phyloP scores from a whole-genome alignment of 2,329 filamentous ascomycete genomes.

The Berkeleyomyces basicola region DNA sequence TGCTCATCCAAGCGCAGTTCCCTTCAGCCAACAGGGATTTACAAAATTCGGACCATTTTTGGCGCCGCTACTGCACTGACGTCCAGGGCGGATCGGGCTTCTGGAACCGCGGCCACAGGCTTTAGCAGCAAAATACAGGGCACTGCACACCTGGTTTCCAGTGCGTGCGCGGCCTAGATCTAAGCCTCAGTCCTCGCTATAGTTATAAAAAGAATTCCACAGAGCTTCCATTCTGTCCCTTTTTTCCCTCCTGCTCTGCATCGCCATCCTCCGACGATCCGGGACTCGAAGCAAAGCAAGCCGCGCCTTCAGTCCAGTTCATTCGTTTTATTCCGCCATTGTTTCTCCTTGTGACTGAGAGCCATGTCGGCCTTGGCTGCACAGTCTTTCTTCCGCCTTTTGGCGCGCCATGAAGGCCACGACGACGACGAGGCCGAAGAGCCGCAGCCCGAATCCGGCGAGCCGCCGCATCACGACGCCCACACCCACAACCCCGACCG shows the following conservation, averaged over 20 bases:
- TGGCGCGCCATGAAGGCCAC: constrained; percentile 11
- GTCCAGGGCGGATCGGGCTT: neutral
- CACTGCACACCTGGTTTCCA: neutral
- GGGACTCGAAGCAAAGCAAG: neutral
- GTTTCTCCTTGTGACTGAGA: neutral
- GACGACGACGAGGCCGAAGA: constrained; percentile 7
- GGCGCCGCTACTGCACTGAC: neutral
- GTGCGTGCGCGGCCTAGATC: neutral
- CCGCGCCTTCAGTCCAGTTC: neutral
- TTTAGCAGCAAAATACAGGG: neutral
- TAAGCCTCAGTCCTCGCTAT: neutral
- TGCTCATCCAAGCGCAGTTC: neutral
- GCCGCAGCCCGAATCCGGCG: neutral
- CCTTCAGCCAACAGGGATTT: neutral
- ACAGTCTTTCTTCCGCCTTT: neutral
- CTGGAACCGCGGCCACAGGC: neutral
- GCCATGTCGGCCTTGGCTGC: neutral
- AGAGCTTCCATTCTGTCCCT: neutral
- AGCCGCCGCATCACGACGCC: neutral
- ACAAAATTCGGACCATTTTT: neutral
- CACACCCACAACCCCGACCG: constrained; percentile 8
- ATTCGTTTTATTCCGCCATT: neutral
- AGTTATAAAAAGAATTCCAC: neutral
- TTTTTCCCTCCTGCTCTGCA: constrained; percentile 1
- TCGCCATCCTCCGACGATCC: constrained; percentile 2